Percentiles rank a stretch among this genome's conserved stretches.
Evolutionary conservation across 2,329 filamentous ascomycete genomes (phyloP).

Genomic region (Pseudogymnoascus sp.): DNA sequence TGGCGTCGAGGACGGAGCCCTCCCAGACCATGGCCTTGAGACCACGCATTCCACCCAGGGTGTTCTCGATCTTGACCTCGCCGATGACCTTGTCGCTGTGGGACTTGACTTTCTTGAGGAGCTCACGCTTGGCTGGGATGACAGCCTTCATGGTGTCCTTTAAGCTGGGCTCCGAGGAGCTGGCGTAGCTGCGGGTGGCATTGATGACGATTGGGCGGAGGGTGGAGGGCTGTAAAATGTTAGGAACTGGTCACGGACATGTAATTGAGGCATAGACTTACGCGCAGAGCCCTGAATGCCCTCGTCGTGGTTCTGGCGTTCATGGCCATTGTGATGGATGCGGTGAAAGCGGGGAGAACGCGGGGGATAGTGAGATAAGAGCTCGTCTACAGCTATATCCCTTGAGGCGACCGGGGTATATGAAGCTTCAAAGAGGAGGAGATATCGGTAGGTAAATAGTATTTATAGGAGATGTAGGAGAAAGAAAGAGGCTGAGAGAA

Average conservation of each 20-base stretch:
- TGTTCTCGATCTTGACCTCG: constrained; percentile 88
- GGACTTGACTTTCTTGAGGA: constrained; percentile 87
- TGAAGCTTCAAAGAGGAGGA: not conserved
- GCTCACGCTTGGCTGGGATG: constrained; percentile 87
- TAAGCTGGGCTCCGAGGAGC: constrained; percentile 75
- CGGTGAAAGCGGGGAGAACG: constrained; percentile 21
- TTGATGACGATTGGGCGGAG: constrained; percentile 26
- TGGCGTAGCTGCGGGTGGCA: constrained; percentile 54
- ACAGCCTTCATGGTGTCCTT: constrained; percentile 76
- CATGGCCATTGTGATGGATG: constrained; percentile 48
- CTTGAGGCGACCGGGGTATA: not conserved
- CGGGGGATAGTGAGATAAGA: constrained; percentile 6
- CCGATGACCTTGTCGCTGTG: constrained; percentile 76
- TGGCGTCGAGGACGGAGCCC: constrained; percentile 88
- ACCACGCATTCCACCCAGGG: constrained; percentile 92
- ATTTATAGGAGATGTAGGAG: not conserved
- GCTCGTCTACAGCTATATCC: not conserved
- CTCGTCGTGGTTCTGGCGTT: constrained; percentile 52
- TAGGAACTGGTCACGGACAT: constrained; percentile 10
- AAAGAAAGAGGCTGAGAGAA: not conserved
- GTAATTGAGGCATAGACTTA: constrained; percentile 32
- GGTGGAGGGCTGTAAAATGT: constrained; percentile 22
- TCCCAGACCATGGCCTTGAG: constrained; percentile 99
- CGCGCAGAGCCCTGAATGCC: constrained; percentile 56
- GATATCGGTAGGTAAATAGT: not conserved